Percentiles rank a stretch among this genome's conserved stretches.
Conservation (phyloP, 2,329 filamentous ascomycete species). For the Purpureocillium lavendulum region DNA sequence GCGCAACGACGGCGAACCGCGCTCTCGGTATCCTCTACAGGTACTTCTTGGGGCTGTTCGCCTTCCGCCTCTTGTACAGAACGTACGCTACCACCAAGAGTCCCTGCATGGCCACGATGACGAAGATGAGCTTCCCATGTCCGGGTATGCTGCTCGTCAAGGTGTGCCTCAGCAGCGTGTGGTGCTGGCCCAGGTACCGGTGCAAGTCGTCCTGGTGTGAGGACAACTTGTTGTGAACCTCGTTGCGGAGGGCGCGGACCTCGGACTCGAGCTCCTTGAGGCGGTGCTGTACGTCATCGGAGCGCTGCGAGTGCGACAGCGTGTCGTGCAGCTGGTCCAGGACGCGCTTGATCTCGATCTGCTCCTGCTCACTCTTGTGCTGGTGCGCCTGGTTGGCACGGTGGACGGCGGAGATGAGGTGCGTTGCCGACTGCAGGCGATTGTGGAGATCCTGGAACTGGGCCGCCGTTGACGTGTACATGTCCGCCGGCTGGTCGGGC, state of each 20-base stretch:
- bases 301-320: conserved; percentile 35
- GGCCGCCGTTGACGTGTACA: conserved; percentile 38
- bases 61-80: conserved; percentile 71
- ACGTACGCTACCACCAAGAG: conserved; percentile 62
- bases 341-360: conserved; percentile 43
- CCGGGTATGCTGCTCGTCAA: conserved; percentile 39
- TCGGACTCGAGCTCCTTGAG: conserved; percentile 49
- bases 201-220: conserved; percentile 44
- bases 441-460: conserved; percentile 84
- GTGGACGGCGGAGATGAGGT: conserved; percentile 58
- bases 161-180: conserved; percentile 38
- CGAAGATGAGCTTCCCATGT: conserved; percentile 50
- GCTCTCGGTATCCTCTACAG: too few relatives aligned
- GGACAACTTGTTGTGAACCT: conserved; percentile 40
- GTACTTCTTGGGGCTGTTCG: conserved; percentile 83
- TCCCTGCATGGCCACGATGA: conserved; percentile 68
- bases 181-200: conserved; percentile 42
- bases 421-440: conserved; percentile 66
- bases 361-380: conserved; percentile 44
- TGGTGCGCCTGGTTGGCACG: conserved; percentile 44
- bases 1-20: too few relatives aligned
- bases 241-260: conserved; percentile 46
- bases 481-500: conserved; percentile 38
- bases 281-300: conserved; percentile 34
- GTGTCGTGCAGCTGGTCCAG: conserved; percentile 38